Conservation (phyloP, 768 basidiomycete genomes). For the Macrolepiota albuminosa region DNA sequence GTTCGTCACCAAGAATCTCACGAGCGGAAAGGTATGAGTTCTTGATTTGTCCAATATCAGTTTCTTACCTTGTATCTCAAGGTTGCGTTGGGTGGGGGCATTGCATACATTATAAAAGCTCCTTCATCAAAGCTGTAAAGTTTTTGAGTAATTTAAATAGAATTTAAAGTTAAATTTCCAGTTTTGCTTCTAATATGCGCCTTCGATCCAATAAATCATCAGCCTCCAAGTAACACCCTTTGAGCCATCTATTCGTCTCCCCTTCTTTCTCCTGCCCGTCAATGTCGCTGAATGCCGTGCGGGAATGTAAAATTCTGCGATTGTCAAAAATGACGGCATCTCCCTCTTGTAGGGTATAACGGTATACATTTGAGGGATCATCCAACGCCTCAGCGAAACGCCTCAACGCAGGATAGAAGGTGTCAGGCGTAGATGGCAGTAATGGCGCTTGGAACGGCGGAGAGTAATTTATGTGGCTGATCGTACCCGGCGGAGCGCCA, state of each 20-base stretch:
- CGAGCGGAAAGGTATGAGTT: conserved; percentile 48
- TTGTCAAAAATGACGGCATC: conserved; percentile 93
- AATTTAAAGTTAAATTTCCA: neutral
- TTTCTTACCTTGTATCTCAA: conserved; percentile 12
- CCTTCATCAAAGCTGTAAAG: conserved; percentile 22
- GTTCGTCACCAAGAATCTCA: conserved; percentile 58
- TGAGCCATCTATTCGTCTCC: conserved; percentile 76
- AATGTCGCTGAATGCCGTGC: conserved; percentile 65
- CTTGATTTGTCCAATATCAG: neutral
- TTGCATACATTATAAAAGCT: conserved; percentile 57
- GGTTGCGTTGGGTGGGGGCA: conserved; percentile 54
- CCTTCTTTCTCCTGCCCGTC: conserved; percentile 33
- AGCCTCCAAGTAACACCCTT: conserved; percentile 78
- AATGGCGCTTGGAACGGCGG: conserved; percentile 94
- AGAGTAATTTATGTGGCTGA: conserved; percentile 82
- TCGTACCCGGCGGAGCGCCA: conserved; percentile 19
- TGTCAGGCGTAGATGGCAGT: conserved; percentile 42
- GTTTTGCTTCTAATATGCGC: conserved; percentile 41
- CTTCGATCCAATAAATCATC: conserved; percentile 59
- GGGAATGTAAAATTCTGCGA: conserved; percentile 80
- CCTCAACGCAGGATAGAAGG: conserved; percentile 60
- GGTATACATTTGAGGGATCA: conserved; percentile 43
- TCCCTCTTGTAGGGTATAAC: conserved; percentile 72
- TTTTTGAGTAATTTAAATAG: neutral
- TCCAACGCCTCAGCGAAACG: conserved; percentile 59